phyloP scores from a whole-genome alignment of 495 filamentous ascomycete species.

The Poronia punctata region DNA sequence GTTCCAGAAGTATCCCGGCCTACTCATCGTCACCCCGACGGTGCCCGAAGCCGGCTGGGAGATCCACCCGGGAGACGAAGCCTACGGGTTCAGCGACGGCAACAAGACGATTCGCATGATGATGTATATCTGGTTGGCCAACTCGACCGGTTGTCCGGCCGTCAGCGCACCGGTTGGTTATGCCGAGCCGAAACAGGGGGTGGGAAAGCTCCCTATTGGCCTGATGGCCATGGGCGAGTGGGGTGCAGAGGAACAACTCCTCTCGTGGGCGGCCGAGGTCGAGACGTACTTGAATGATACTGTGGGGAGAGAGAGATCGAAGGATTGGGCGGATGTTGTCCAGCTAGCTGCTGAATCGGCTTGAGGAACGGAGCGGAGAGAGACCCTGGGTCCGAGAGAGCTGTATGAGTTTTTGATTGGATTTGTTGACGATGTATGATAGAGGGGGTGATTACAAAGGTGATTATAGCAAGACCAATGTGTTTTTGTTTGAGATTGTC shows the following conservation, averaged over 20 bases:
- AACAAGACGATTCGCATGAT: slow-evolving; percentile 69
- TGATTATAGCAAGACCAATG: too few relatives aligned
- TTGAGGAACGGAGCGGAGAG: too few relatives aligned
- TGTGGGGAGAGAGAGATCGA: slow-evolving; percentile 32
- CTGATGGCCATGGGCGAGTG: slow-evolving; percentile 87
- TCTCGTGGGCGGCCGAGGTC: slow-evolving; percentile 65
- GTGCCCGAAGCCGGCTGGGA: slow-evolving; percentile 71
- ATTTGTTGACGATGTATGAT: too few relatives aligned
- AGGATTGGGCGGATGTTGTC: slow-evolving; percentile 38
- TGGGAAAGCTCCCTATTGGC: slow-evolving; percentile 59
- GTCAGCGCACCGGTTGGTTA: slow-evolving; percentile 77
- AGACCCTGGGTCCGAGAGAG: too few relatives aligned
- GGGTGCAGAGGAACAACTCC: slow-evolving; percentile 73
- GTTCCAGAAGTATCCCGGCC: slow-evolving; percentile 62
- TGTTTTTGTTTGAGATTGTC: too few relatives aligned
- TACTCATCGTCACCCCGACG: slow-evolving; percentile 76
- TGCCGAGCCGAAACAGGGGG: slow-evolving; percentile 41
- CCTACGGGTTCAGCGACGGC: slow-evolving; percentile 64
- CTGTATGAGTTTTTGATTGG: too few relatives aligned
- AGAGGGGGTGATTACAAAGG: too few relatives aligned
- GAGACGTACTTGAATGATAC: slow-evolving; percentile 44
- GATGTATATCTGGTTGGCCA: slow-evolving; percentile 85
- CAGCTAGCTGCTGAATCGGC: slow-evolving; percentile 16
- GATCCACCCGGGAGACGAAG: slow-evolving; percentile 41
- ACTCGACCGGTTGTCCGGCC: slow-evolving; percentile 72